A percentile compares a stretch with the other conserved stretches of the same genome.
phyloP scores from a whole-genome alignment of 208 protist genomes.

The Trypanosoma scelopori region DNA sequence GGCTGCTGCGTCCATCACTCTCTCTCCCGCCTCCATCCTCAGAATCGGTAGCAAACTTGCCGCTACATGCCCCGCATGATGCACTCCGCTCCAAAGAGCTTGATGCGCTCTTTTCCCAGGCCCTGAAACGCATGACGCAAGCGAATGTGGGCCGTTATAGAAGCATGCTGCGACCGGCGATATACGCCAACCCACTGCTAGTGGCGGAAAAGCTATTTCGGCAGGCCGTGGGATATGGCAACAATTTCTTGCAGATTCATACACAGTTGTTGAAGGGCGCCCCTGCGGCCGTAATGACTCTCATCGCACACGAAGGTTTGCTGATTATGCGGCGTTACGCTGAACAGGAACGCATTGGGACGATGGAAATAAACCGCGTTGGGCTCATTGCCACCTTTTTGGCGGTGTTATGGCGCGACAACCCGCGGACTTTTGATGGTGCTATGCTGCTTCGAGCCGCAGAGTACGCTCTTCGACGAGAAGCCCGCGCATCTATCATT shows the following conservation, averaged over 20 bases:
- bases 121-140: conserved; percentile 65
- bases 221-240: conserved; percentile 77
- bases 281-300: conserved; percentile 52
- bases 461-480: conserved; percentile 56
- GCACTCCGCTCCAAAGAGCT: conserved; percentile 55
- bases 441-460: conserved; percentile 48
- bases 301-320: conserved; percentile 60
- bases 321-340: conserved; percentile 51
- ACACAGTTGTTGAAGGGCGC: conserved; percentile 53
- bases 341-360: conserved; percentile 37
- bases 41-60: background rate
- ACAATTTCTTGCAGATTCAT: conserved; percentile 73
- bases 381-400: conserved; percentile 54
- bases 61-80: conserved; percentile 51
- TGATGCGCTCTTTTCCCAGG: conserved; percentile 62
- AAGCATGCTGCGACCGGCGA: conserved; percentile 44
- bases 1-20: conserved; percentile 4
- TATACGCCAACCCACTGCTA: conserved; percentile 72
- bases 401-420: conserved; percentile 60
- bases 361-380: conserved; percentile 41
- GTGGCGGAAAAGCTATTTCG: conserved; percentile 63
- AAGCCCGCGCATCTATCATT: conserved; percentile 42
- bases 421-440: conserved; percentile 39
- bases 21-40: conserved; percentile 1
- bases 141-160: conserved; percentile 61